Base-by-base conservation (phyloP, 148 eudicot species). In the Amaranthus cruentus region DNA sequence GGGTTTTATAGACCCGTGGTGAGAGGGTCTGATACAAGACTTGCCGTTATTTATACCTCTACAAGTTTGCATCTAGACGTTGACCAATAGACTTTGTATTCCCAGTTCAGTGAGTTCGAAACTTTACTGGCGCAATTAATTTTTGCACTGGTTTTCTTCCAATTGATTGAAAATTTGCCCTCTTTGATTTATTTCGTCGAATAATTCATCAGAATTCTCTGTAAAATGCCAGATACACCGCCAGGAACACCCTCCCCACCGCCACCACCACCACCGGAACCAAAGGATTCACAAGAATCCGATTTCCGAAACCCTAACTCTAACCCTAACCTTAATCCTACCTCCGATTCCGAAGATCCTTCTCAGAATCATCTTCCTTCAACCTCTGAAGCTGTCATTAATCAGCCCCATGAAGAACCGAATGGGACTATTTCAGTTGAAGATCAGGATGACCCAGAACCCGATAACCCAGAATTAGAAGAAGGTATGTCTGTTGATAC, bases 141-240 rank as follows among this genome's bases (percentile, higher is more conserved):
- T 28, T 28, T 28, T 28, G 38, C 38, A 28, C 38, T 28, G 38
- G 38, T 28, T 28, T 28, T 28, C 38, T 28, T 28, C 38, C 2
- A 28, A 28, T 28, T 28, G 38, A 28, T 28, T 28, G 38, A 28
- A 28, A 28, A 28, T 28, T 28, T 28, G 38, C 2, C 2, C 38
- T 28, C 38, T 28, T 28, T 28, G 38, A 28, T 28, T 28, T 28
- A 28, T 28, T 28, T 28, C 38, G 38, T 28, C 38, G 38, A 28
- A 28, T 28, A 28, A 28, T 28, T 28, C 38, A 28, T 1, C 38
- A 28, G 38, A 28, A 28, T 28, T 28, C 38, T 28, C 38, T 28
- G 38, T 28, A 73, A 55, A 11, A 78, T 78, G 81, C 47, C 81
- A n/a, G 68, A 73, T 9, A 67, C 77, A 54, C 77, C 77, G 18